Conservation (phyloP, 192 early-diverging fungal genomes). For the Podila horticola region DNA sequence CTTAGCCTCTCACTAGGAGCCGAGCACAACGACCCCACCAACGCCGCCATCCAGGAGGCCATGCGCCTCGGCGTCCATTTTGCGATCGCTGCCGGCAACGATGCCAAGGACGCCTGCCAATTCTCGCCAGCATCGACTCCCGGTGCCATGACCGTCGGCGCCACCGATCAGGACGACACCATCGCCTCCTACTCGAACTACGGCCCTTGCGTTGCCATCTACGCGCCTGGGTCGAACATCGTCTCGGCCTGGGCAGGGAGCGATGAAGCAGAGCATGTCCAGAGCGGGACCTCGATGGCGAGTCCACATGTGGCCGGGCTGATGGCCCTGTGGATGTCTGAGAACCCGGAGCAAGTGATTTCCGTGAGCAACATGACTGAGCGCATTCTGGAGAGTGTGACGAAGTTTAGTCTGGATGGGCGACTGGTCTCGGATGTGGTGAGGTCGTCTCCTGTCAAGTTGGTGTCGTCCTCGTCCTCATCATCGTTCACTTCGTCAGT, state of each 20-base stretch:
- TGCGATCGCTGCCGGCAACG: slow-evolving; percentile 68
- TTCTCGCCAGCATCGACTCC: slow-evolving; percentile 65
- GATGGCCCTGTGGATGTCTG: slow-evolving; percentile 58
- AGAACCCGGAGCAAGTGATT: slow-evolving; percentile 32
- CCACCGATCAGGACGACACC: slow-evolving; percentile 69
- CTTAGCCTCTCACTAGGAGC: slow-evolving; percentile 63
- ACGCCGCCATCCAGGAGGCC: slow-evolving; percentile 59
- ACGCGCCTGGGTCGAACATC: slow-evolving; percentile 63
- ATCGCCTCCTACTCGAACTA: slow-evolving; percentile 66
- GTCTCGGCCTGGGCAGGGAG: slow-evolving; percentile 70
- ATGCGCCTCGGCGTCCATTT: slow-evolving; percentile 62
- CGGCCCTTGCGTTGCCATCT: slow-evolving; percentile 66
- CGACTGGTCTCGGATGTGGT: slow-evolving; percentile 8
- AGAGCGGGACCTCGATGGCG: slow-evolving; percentile 88
- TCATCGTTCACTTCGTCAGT: neutral
- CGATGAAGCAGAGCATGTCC: slow-evolving; percentile 59
- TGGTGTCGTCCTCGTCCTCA: neutral
- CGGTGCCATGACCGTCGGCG: slow-evolving; percentile 66
- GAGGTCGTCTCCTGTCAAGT: neutral
- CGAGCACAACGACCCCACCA: slow-evolving; percentile 56
- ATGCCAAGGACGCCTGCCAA: slow-evolving; percentile 65
- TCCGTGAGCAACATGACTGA: slow-evolving; percentile 24
- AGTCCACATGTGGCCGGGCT: slow-evolving; percentile 75
- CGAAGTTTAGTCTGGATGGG: slow-evolving; percentile 30
- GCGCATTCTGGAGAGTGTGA: slow-evolving; percentile 36